phyloP scores from a whole-genome alignment of 2,329 filamentous ascomycete genomes.

The Zopfia rhizophila region DNA sequence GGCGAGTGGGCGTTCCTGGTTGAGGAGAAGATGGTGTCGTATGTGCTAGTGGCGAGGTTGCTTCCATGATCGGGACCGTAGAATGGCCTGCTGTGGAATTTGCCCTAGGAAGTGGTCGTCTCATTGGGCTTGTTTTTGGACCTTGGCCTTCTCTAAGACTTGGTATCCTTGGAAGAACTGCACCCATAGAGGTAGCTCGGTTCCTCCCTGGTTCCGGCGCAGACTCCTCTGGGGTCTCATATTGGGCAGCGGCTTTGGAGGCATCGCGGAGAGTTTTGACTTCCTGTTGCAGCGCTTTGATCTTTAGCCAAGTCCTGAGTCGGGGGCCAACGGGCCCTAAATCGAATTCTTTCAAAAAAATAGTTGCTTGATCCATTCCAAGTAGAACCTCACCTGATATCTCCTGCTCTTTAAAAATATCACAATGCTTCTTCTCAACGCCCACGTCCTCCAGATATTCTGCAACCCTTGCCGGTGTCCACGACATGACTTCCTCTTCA shows the following conservation, averaged over 20 bases:
- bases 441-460: constrained; percentile 87
- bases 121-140: constrained; percentile 34
- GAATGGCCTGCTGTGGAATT: constrained; percentile 45
- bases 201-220: constrained; percentile 57
- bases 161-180: constrained; percentile 51
- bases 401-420: constrained; percentile 95
- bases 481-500: constrained; percentile 78
- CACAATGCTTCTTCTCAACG: constrained; percentile 89
- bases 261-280: constrained; percentile 67
- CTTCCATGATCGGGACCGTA: constrained; percentile 41
- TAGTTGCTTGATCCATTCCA: constrained; percentile 92
- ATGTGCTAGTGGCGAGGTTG: constrained; percentile 57
- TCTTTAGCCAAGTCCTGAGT: constrained; percentile 96
- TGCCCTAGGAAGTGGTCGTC: constrained; percentile 43
- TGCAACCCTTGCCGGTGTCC: constrained; percentile 84
- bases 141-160: constrained; percentile 47
- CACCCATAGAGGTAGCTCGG: constrained; percentile 56
- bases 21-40: constrained; percentile 54
- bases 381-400: constrained; percentile 93
- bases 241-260: constrained; percentile 50
- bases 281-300: constrained; percentile 90
- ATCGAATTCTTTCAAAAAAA: constrained; percentile 96
- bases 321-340: constrained; percentile 89
- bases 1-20: constrained; percentile 60
- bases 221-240: constrained; percentile 54